phyloP scores from a whole-genome alignment of 1,284 basidiomycete species.

The Omphalotus olearius region DNA sequence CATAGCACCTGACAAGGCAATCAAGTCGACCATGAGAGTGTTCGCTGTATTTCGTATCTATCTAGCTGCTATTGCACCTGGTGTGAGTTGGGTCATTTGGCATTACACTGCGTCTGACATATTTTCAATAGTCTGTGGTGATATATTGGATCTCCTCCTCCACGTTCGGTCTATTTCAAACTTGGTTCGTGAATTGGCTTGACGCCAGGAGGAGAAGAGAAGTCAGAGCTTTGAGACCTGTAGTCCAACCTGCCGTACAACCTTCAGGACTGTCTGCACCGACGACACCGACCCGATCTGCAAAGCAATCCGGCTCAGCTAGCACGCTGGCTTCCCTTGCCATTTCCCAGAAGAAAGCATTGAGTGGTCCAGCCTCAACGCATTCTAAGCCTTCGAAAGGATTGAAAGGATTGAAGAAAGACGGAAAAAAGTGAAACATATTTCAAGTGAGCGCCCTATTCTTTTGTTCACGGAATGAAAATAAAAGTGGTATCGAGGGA shows the following conservation, averaged over 20 bases:
- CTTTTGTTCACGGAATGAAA: constrained; percentile 45
- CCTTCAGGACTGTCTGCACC: not conserved
- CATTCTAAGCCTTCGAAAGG: too few relatives aligned
- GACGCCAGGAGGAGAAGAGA: constrained; percentile 41
- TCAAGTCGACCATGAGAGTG: constrained; percentile 59
- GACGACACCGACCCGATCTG: constrained; percentile 5
- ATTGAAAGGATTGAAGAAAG: constrained; percentile 3
- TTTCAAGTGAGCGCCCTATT: constrained; percentile 12
- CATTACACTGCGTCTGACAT: constrained; percentile 3
- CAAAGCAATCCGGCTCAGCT: constrained; percentile 3
- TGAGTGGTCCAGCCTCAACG: not conserved
- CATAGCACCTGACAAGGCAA: constrained; percentile 48
- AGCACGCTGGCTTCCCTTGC: constrained; percentile 3
- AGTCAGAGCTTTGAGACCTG: constrained; percentile 16
- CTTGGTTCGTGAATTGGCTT: constrained; percentile 69
- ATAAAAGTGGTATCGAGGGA: constrained; percentile 71
- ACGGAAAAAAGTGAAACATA: constrained; percentile 2
- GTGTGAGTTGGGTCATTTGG: constrained; percentile 43
- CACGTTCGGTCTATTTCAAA: constrained; percentile 74
- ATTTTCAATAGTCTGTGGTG: constrained; percentile 55
- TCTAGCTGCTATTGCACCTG: constrained; percentile 73
- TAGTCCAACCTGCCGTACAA: constrained; percentile 2
- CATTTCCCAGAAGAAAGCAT: not conserved
- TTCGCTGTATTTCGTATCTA: constrained; percentile 72
- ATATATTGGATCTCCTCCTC: constrained; percentile 87